A percentile compares a stretch with the other conserved stretches of the same genome.
Conservation (phyloP, 192 early-diverging fungal species). For the Rhizophlyctis rosea region DNA sequence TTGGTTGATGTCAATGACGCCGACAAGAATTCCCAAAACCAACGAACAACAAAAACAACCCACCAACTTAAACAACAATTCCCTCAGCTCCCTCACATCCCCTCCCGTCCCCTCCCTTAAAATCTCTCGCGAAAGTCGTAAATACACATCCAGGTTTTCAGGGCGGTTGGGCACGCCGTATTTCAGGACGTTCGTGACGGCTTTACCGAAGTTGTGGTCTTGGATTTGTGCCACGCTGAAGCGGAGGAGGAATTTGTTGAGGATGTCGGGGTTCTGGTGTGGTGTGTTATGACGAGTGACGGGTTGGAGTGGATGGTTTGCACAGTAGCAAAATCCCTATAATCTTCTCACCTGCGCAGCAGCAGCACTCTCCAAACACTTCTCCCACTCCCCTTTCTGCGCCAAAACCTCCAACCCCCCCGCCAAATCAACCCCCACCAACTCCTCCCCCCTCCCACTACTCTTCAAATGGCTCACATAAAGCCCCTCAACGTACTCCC, state of each 20-base stretch:
- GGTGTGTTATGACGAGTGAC: neutral
- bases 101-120: conserved; percentile 21
- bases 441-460: conserved; percentile 47
- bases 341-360: no score
- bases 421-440: conserved; percentile 51
- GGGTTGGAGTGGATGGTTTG: no score
- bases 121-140: conserved; percentile 38
- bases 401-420: conserved; percentile 57
- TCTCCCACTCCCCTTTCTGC: conserved; percentile 60
- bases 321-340: conserved; percentile 33
- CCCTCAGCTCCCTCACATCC: conserved; percentile 35
- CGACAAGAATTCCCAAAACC: no score
- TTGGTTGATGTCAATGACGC: no score
- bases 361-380: conserved; percentile 55
- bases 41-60: neutral
- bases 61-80: conserved; percentile 54
- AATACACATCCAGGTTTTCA: conserved; percentile 41
- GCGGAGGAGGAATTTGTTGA: conserved; percentile 48
- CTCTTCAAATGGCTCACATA: conserved; percentile 56
- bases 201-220: conserved; percentile 42
- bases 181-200: conserved; percentile 32
- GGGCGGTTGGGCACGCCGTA: conserved; percentile 40
- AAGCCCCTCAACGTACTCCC: conserved; percentile 52
- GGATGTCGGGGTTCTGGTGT: conserved; percentile 36
- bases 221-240: conserved; percentile 39